phyloP scores from a whole-genome alignment of 1,139 yeast species.

The Sugiyamaella xylanicola region DNA sequence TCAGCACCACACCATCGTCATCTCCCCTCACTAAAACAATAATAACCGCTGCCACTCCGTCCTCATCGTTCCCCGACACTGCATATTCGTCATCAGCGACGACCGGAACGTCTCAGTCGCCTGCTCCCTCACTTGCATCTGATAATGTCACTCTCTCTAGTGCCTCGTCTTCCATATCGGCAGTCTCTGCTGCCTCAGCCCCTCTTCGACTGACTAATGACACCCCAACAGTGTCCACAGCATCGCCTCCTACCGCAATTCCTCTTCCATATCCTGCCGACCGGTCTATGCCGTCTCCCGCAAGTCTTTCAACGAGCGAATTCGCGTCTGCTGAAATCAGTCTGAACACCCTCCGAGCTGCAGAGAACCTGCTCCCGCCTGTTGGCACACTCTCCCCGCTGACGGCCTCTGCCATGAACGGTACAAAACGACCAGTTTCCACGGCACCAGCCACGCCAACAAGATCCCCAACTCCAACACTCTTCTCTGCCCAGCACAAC shows the following conservation, averaged over 20 bases:
- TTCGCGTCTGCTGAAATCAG: constrained; percentile 25
- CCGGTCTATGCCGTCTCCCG: constrained; percentile 32
- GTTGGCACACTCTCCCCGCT: too few species aligned
- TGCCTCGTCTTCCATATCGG: constrained; percentile 5
- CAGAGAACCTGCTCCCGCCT: constrained; percentile 16
- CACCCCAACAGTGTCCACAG: background rate
- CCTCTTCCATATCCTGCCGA: constrained; percentile 19
- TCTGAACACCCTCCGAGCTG: constrained; percentile 8
- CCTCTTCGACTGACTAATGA: constrained; percentile 3
- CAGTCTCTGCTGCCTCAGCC: constrained; percentile 15
- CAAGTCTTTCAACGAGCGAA: constrained; percentile 28
- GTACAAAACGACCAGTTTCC: background rate
- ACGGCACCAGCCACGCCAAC: background rate
- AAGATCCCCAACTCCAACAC: background rate
- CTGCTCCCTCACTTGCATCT: constrained; percentile 15
- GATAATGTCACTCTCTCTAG: constrained; percentile 6
- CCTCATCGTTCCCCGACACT: constrained; percentile 19
- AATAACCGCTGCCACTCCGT: constrained; percentile 3
- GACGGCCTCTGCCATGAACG: background rate
- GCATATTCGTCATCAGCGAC: constrained; percentile 8
- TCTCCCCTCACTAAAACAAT: background rate
- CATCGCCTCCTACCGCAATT: constrained; percentile 17
- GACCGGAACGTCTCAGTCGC: constrained; percentile 7
- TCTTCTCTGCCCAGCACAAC: constrained; percentile 1
- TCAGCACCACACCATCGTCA: background rate